Conservation (phyloP, 169 alveolate genomes). For the Plasmodium cynomolgi region DNA sequence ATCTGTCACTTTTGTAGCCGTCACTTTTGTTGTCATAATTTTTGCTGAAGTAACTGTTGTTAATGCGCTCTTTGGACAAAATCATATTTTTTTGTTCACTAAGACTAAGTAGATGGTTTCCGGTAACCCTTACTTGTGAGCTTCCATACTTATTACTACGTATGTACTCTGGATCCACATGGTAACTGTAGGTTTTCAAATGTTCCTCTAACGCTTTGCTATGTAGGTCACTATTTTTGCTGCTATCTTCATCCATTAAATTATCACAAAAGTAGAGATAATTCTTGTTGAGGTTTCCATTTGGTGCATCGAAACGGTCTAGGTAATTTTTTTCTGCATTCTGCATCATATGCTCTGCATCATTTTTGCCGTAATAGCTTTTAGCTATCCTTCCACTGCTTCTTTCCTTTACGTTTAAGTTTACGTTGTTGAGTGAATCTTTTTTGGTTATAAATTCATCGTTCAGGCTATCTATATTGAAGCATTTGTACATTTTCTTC, state of each 20-base stretch:
- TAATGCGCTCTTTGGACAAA: not conserved
- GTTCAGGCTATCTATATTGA: conserved; percentile 25
- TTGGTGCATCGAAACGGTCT: not conserved
- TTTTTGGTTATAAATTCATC: conserved; percentile 7
- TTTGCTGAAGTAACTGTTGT: not conserved
- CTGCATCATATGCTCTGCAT: not conserved
- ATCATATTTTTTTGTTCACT: not conserved
- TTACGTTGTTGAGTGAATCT: not conserved
- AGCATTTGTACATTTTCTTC: conserved; percentile 37
- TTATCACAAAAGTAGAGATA: conserved; percentile 13
- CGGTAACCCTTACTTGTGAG: not conserved
- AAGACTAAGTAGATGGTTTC: not conserved
- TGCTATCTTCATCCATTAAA: not conserved
- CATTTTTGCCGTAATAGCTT: not conserved
- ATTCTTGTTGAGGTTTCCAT: not conserved
- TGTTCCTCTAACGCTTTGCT: conserved; percentile 1
- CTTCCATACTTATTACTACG: not conserved
- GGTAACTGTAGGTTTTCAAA: not conserved
- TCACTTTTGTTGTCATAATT: not conserved
- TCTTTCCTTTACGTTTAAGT: conserved; percentile 22
- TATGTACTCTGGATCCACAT: not conserved
- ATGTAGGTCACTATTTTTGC: not conserved
- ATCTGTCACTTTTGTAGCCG: not conserved
- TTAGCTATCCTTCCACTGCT: not conserved
- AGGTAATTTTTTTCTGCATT: conserved; percentile 4